Conservation (phyloP, 441 rosid genomes). For the Pelargonium cotyledonis region DNA sequence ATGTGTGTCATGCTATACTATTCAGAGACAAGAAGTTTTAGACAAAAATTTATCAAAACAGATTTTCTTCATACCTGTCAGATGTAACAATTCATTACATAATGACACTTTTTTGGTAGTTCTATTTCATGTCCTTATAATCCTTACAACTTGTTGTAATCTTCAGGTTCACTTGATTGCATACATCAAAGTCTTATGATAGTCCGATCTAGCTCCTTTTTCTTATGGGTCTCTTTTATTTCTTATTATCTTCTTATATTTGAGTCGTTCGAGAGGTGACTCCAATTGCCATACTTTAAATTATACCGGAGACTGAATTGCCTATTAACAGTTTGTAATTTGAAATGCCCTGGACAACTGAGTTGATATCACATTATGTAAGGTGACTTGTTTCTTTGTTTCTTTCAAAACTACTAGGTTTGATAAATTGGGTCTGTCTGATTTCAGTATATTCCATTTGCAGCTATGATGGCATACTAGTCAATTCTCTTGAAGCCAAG, state of each 20-base stretch:
- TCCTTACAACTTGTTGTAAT: not conserved
- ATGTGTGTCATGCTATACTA: slow-evolving; percentile 23
- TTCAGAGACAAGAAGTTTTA: not conserved
- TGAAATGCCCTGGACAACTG: slow-evolving; percentile 1
- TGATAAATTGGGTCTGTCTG: slow-evolving; percentile 11
- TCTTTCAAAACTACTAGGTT: slow-evolving; percentile 7
- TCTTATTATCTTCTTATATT: not conserved
- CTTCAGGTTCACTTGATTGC: not conserved
- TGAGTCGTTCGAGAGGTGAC: not conserved
- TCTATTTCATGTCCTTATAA: slow-evolving; percentile 8
- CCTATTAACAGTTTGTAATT: not conserved
- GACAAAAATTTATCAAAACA: not conserved
- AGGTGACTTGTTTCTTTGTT: not conserved
- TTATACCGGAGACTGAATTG: not conserved
- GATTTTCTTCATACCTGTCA: not conserved
- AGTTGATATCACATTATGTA: slow-evolving; percentile 9
- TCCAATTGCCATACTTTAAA: not conserved
- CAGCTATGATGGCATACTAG: slow-evolving; percentile 83
- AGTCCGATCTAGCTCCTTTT: not conserved
- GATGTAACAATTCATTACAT: not conserved
- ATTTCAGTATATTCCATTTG: slow-evolving; percentile 25
- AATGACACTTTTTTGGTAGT: slow-evolving; percentile 5
- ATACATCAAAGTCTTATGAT: not conserved
- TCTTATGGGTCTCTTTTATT: not conserved
- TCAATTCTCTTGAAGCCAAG: slow-evolving; percentile 68